Evolutionary conservation across 1,284 basidiomycete species (phyloP).

Genomic region (Ceratobasidium sp.): DNA sequence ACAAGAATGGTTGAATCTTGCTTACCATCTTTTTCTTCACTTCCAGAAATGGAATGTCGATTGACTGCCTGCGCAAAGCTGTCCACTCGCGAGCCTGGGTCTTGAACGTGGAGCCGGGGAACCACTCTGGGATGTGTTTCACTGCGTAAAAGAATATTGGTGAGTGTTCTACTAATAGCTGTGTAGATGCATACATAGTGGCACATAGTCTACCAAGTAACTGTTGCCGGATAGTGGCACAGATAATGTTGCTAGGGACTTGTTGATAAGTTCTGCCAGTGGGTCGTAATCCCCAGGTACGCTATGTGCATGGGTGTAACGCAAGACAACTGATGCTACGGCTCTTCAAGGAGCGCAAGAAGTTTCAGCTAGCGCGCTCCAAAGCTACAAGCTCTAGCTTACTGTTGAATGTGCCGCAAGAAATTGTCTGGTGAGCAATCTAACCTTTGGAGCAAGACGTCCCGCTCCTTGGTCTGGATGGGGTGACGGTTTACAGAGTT

Average conservation of each 20-base stretch:
- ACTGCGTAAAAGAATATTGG: constrained; percentile 54
- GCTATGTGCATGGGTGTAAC: constrained; percentile 9
- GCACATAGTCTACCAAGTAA: constrained; percentile 27
- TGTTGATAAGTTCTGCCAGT: constrained; percentile 30
- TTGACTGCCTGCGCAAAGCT: constrained; percentile 55
- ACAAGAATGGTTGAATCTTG: constrained; percentile 19
- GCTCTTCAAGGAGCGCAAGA: neutral
- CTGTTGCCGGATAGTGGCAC: constrained; percentile 17
- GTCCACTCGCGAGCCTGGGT: constrained; percentile 59
- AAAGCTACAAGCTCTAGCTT: neutral
- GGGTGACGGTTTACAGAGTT: constrained; percentile 1
- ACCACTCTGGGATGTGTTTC: constrained; percentile 63
- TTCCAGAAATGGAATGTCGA: constrained; percentile 59
- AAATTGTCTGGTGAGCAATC: constrained; percentile 3
- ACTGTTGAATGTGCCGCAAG: constrained; percentile 20
- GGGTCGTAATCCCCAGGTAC: constrained; percentile 21
- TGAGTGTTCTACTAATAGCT: neutral
- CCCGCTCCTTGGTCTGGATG: constrained; percentile 11
- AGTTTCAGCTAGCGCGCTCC: neutral
- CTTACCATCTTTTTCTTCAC: constrained; percentile 61
- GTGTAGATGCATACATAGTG: constrained; percentile 5
- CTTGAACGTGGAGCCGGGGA: constrained; percentile 65
- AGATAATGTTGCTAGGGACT: constrained; percentile 12
- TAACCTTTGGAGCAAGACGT: constrained; percentile 8
- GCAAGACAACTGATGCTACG: constrained; percentile 29